Conservation (phyloP, 1,284 basidiomycete species). For the Rhodofomes roseus region DNA sequence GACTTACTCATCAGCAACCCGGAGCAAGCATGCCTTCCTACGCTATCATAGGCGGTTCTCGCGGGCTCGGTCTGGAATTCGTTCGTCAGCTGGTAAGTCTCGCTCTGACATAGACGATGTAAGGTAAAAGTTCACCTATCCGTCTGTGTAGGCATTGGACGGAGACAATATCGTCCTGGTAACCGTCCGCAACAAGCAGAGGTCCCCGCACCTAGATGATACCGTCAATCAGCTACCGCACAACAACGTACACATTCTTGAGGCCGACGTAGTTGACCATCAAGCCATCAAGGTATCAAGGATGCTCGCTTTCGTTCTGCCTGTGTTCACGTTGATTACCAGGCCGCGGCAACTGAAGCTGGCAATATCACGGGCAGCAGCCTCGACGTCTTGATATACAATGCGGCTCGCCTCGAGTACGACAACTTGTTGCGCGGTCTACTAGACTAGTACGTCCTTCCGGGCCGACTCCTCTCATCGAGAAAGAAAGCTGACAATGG, state of each 20-base stretch:
- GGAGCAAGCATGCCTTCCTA: slow-evolving; percentile 14
- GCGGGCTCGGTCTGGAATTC: slow-evolving; percentile 21
- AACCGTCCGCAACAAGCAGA: slow-evolving; percentile 20
- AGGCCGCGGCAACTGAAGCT: not conserved
- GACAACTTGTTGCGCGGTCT: slow-evolving; percentile 1
- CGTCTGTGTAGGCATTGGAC: slow-evolving; percentile 1
- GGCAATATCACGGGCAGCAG: slow-evolving; percentile 19
- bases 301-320: slow-evolving; percentile 10
- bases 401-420: slow-evolving; percentile 18
- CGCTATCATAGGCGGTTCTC: slow-evolving; percentile 20
- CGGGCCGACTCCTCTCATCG: not conserved
- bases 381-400: slow-evolving; percentile 30
- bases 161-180: slow-evolving; percentile 21
- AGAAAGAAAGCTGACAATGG: too few species aligned
- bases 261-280: slow-evolving; percentile 21
- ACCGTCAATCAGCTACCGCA: slow-evolving; percentile 11
- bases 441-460: slow-evolving; percentile 12
- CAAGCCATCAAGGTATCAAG: slow-evolving; percentile 10
- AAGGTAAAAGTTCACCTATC: too few species aligned
- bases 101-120: too few species aligned
- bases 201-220: slow-evolving; percentile 11
- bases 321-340: not conserved
- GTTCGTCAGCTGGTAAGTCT: slow-evolving; percentile 15
- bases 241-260: slow-evolving; percentile 23
- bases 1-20: too few species aligned